phyloP scores from a whole-genome alignment of 73 alveolate species.

The Effrenium voratum region DNA sequence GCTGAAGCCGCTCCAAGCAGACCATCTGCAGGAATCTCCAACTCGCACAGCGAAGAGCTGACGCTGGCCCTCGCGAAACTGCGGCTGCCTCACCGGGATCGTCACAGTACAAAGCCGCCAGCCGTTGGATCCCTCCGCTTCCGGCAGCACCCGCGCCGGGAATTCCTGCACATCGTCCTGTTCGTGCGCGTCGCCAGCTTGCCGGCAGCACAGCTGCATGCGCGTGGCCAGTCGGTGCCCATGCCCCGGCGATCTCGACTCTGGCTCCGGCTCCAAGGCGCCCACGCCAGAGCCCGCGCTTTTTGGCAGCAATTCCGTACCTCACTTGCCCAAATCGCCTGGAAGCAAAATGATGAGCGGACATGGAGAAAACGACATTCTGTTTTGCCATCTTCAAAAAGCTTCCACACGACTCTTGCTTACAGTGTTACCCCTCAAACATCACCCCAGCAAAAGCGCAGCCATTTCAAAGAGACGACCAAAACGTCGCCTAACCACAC shows the following conservation, averaged over 20 bases:
- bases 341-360: too few species aligned
- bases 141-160: background rate
- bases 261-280: too few species aligned
- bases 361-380: too few species aligned
- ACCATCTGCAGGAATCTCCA: slow-evolving; percentile 64
- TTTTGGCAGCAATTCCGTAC: too few species aligned
- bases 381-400: too few species aligned
- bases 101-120: background rate
- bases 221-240: slow-evolving; percentile 47
- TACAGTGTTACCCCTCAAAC: too few species aligned
- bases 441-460: too few species aligned
- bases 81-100: slow-evolving; percentile 22
- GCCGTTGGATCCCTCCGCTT: background rate
- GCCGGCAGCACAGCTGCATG: slow-evolving; percentile 27
- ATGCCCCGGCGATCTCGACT: background rate
- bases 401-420: too few species aligned
- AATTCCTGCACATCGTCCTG: slow-evolving; percentile 26
- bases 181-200: slow-evolving; percentile 41
- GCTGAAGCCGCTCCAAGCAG: slow-evolving; percentile 63
- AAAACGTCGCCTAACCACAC: too few species aligned
- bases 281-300: too few species aligned
- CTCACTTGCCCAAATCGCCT: too few species aligned
- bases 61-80: slow-evolving; percentile 61
- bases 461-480: too few species aligned
- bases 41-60: slow-evolving; percentile 56